These are phyloP conservation scores for Colletotrichum eremochloae DNA, from an alignment of 2,329 filamentous ascomycete species.

Conservation along the genomic window DNA sequence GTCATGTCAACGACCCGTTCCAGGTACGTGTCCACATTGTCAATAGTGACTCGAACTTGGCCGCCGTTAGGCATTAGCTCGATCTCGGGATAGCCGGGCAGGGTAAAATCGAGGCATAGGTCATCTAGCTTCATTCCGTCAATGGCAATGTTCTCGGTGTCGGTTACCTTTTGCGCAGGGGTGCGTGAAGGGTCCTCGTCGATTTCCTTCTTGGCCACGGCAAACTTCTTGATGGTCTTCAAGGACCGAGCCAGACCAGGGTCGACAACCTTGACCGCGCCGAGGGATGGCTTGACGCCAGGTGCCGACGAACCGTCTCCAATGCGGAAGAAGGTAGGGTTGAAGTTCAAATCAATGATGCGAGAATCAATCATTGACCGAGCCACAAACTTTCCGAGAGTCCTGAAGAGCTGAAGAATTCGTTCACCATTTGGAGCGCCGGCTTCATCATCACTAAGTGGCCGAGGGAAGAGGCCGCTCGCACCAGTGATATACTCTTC, in stretches of 20 bases:
- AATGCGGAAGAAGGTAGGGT: constrained; percentile 97
- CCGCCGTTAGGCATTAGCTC: constrained; percentile 83
- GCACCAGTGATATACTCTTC: constrained; percentile 89
- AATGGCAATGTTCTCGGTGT: constrained; percentile 77
- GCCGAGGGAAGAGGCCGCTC: constrained; percentile 90
- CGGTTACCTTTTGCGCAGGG: constrained; percentile 77
- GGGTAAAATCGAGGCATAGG: constrained; percentile 90
- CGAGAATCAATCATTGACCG: constrained; percentile 98
- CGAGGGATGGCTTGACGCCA: constrained; percentile 83
- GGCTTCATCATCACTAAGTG: constrained; percentile 84
- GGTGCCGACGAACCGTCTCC: constrained; percentile 74
- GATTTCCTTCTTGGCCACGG: constrained; percentile 83
- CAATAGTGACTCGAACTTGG: constrained; percentile 82
- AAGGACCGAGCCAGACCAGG: constrained; percentile 87
- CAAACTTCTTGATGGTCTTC: constrained; percentile 89
- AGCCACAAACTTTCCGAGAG: constrained; percentile 96
- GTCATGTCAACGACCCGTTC: constrained; percentile 94
- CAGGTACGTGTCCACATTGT: constrained; percentile 91
- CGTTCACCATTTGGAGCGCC: constrained; percentile 85
- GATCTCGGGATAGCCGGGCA: constrained; percentile 90
- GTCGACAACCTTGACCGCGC: constrained; percentile 91
- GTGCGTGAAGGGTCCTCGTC: constrained; percentile 78
- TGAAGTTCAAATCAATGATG: constrained; percentile 98
- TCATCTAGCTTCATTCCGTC: constrained; percentile 87
- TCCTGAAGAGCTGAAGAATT: constrained; percentile 88